A percentile compares a stretch with the other conserved stretches of the same genome.
These are phyloP conservation scores for Penicillium atrosanguineum DNA, from an alignment of 495 filamentous ascomycete species.

Conservation along the genomic window DNA sequence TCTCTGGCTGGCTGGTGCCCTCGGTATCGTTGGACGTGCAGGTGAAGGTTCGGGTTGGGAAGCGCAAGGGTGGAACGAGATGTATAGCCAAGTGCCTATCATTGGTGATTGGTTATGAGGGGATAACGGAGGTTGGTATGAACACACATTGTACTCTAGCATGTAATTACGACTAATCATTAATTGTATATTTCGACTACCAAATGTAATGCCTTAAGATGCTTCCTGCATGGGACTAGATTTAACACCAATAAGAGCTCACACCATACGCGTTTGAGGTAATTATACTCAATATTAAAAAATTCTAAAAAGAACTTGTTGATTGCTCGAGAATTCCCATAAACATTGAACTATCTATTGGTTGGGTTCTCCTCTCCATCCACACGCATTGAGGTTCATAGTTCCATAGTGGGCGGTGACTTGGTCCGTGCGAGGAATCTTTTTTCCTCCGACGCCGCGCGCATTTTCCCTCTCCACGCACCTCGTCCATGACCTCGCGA, in stretches of 20 bases:
- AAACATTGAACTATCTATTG: background rate
- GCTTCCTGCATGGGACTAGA: background rate
- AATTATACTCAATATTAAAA: background rate
- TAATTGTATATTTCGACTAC: background rate
- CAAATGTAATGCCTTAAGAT: background rate
- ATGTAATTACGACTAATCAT: slow-evolving; percentile 7
- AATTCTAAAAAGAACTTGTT: background rate
- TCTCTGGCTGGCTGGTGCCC: slow-evolving; percentile 76
- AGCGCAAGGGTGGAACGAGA: slow-evolving; percentile 71
- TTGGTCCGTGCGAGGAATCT: slow-evolving; percentile 23
- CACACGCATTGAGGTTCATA: background rate
- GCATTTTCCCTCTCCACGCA: slow-evolving; percentile 6
- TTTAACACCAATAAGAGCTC: background rate
- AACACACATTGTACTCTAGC: slow-evolving; percentile 11
- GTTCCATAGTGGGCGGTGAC: background rate
- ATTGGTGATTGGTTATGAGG: slow-evolving; percentile 50
- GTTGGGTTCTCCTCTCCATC: background rate
- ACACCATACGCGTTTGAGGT: background rate
- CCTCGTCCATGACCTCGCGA: slow-evolving; percentile 14
- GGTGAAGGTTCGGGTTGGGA: slow-evolving; percentile 74
- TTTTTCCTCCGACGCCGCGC: slow-evolving; percentile 13
- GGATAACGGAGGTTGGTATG: background rate
- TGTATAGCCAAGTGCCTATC: slow-evolving; percentile 56
- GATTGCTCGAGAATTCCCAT: background rate
- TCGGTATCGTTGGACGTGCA: slow-evolving; percentile 73